phyloP scores from a whole-genome alignment of 768 basidiomycete species.

The Leccinum disarticulatum region DNA sequence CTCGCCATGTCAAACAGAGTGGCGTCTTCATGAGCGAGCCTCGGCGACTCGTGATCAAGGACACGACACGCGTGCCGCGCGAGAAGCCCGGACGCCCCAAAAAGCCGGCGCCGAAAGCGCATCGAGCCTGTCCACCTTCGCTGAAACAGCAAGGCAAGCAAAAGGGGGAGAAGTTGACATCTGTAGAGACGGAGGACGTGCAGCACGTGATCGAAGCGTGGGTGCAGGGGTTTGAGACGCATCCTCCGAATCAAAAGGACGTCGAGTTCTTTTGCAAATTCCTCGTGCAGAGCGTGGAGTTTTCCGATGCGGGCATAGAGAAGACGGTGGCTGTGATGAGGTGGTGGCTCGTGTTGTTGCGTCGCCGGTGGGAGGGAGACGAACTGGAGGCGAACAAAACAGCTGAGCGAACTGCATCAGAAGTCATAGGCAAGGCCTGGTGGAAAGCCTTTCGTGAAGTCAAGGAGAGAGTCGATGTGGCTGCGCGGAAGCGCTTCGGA shows the following conservation, averaged over 20 bases:
- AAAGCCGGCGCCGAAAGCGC: slow-evolving; percentile 58
- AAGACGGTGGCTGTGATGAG: slow-evolving; percentile 68
- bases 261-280: slow-evolving; percentile 74
- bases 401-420: slow-evolving; percentile 34
- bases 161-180: slow-evolving; percentile 54
- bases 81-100: slow-evolving; percentile 36
- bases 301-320: slow-evolving; percentile 66
- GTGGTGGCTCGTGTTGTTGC: slow-evolving; percentile 79
- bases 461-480: slow-evolving; percentile 63
- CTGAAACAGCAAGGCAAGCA: slow-evolving; percentile 55
- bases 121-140: slow-evolving; percentile 46
- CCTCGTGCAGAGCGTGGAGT: slow-evolving; percentile 66
- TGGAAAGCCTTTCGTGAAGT: slow-evolving; percentile 77
- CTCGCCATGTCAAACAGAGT: slow-evolving; percentile 48
- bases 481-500: slow-evolving; percentile 68
- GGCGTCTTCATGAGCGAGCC: slow-evolving; percentile 35
- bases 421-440: slow-evolving; percentile 66
- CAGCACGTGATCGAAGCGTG: slow-evolving; percentile 71
- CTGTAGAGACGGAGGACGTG: slow-evolving; percentile 70
- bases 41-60: slow-evolving; percentile 51
- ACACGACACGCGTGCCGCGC: slow-evolving; percentile 27
- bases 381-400: slow-evolving; percentile 34
- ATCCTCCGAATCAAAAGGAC: slow-evolving; percentile 71
- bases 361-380: slow-evolving; percentile 59
- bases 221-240: slow-evolving; percentile 62